Evolutionary conservation across 2,329 filamentous ascomycete genomes (phyloP).

Genomic region (Diaporthe aspalathi): DNA sequence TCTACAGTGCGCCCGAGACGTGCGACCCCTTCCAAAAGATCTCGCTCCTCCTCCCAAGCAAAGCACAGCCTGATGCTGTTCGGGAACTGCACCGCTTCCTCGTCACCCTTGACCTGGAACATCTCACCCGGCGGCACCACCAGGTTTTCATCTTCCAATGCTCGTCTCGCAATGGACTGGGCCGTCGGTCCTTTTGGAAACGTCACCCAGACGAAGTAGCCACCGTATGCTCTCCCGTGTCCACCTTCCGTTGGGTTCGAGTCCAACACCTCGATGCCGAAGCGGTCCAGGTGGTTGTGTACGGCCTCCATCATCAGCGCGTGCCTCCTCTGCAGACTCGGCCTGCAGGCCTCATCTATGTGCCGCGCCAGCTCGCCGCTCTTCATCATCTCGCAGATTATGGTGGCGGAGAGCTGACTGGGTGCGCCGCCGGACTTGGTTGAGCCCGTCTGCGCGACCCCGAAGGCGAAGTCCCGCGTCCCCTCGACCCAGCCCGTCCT

Average conservation of each 20-base stretch:
- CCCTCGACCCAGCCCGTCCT: constrained; percentile 91
- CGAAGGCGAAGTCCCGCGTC: constrained; percentile 64
- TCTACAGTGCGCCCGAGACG: constrained; percentile 47
- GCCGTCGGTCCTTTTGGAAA: constrained; percentile 67
- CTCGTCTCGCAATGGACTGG: constrained; percentile 65
- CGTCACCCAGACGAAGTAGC: constrained; percentile 87
- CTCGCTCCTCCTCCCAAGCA: constrained; percentile 75
- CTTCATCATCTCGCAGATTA: constrained; percentile 61
- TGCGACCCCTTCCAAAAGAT: constrained; percentile 74
- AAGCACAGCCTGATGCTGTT: constrained; percentile 75
- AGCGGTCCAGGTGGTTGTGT: constrained; percentile 67
- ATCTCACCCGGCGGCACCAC: constrained; percentile 75
- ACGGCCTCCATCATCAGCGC: constrained; percentile 69
- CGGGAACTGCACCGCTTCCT: constrained; percentile 65
- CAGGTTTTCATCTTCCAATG: constrained; percentile 72
- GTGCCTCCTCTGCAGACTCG: constrained; percentile 59
- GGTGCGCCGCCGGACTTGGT: constrained; percentile 69
- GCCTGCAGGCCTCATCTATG: constrained; percentile 56
- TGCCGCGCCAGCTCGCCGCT: constrained; percentile 58
- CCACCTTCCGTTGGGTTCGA: constrained; percentile 53
- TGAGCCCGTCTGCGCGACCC: constrained; percentile 64
- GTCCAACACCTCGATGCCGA: constrained; percentile 64
- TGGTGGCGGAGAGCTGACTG: constrained; percentile 60
- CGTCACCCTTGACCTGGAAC: constrained; percentile 75
- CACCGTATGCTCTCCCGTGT: constrained; percentile 69